Evolutionary conservation across 306 rosid species (phyloP).

Genomic region (Pyrus betulifolia): DNA sequence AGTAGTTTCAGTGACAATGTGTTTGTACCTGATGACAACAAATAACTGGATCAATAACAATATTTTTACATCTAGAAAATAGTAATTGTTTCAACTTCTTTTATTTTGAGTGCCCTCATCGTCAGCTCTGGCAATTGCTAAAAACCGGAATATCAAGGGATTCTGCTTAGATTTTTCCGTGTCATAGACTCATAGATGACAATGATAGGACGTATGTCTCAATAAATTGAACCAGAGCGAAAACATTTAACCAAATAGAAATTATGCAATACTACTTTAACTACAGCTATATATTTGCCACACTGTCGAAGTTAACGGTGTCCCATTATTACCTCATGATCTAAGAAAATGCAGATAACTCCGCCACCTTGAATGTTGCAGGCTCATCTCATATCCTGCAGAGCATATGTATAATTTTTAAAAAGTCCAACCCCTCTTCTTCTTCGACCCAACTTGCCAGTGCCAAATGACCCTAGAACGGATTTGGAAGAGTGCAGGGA

Average conservation of each 20-base stretch:
- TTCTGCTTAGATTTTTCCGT: background rate
- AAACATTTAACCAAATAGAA: background rate
- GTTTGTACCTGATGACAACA: background rate
- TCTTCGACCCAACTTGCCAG: no score
- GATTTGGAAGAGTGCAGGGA: background rate
- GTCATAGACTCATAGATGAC: background rate
- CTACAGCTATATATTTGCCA: background rate
- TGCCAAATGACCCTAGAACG: no score
- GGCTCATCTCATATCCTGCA: background rate
- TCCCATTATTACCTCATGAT: background rate
- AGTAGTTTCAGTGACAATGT: background rate
- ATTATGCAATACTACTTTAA: background rate
- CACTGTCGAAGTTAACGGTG: no score
- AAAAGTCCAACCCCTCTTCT: no score
- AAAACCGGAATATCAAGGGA: background rate
- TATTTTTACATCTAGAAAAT: background rate
- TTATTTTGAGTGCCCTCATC: background rate
- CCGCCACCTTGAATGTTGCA: background rate
- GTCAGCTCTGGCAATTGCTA: background rate
- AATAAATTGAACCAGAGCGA: background rate
- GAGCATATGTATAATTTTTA: no score
- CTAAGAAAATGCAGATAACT: background rate
- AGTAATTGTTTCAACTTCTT: background rate
- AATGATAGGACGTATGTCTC: background rate
- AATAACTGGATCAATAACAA: background rate